phyloP scores from a whole-genome alignment of 805 yeast species.

The Saturnispora besseyi region DNA sequence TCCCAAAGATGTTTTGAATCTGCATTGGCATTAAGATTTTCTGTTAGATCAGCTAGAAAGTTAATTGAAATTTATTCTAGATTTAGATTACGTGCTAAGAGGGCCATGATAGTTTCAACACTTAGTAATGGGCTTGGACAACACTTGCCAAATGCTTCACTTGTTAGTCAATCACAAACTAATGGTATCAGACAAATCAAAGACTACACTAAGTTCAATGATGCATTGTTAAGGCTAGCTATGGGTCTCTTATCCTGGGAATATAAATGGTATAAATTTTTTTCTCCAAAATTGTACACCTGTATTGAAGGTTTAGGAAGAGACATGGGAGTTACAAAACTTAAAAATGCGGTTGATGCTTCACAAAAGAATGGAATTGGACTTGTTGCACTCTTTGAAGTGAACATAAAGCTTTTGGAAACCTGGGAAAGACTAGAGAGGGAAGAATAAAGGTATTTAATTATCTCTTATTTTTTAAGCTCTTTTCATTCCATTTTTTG shows the following conservation, averaged over 20 bases:
- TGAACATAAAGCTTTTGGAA: slow-evolving; percentile 39
- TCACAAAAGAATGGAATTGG: slow-evolving; percentile 41
- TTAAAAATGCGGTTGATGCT: slow-evolving; percentile 59
- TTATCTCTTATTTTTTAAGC: not conserved
- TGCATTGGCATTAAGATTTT: slow-evolving; percentile 66
- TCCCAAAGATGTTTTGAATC: slow-evolving; percentile 76
- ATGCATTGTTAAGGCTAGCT: slow-evolving; percentile 53
- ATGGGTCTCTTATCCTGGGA: slow-evolving; percentile 92
- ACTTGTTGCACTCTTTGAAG: slow-evolving; percentile 46
- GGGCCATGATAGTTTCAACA: slow-evolving; percentile 3
- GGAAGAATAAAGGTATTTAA: slow-evolving; percentile 10
- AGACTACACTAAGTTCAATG: slow-evolving; percentile 32
- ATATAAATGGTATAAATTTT: slow-evolving; percentile 95
- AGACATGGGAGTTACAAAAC: slow-evolving; percentile 71
- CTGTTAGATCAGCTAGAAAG: slow-evolving; percentile 70
- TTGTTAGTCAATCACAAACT: not conserved
- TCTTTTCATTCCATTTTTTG: not conserved
- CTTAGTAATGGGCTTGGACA: slow-evolving; percentile 17
- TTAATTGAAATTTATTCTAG: slow-evolving; percentile 52
- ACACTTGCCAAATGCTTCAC: slow-evolving; percentile 9
- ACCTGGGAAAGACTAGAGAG: slow-evolving; percentile 33
- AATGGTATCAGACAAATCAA: not conserved
- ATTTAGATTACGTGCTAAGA: slow-evolving; percentile 8
- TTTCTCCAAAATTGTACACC: slow-evolving; percentile 60
- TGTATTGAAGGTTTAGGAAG: slow-evolving; percentile 53